Conservation (phyloP, 1,284 basidiomycete genomes). For the Tilletia indica region DNA sequence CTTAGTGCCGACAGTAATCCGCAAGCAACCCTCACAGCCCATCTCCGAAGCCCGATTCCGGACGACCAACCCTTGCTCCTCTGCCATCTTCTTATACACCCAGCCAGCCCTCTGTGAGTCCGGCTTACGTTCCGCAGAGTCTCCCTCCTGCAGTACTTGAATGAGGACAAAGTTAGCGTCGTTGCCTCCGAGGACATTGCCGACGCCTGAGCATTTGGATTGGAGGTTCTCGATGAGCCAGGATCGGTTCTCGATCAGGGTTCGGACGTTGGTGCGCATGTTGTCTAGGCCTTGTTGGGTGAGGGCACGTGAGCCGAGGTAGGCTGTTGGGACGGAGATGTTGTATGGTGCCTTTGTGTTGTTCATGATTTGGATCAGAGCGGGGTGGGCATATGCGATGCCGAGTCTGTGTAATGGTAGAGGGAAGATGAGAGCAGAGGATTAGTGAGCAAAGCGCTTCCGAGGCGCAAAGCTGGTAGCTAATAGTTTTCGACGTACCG, state of each 20-base stretch:
- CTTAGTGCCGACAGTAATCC: slow-evolving; percentile 84
- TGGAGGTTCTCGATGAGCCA: slow-evolving; percentile 63
- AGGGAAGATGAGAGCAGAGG: neutral
- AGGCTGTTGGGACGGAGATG: slow-evolving; percentile 84
- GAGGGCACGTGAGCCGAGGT: slow-evolving; percentile 76
- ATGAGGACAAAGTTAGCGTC: slow-evolving; percentile 90
- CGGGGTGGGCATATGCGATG: slow-evolving; percentile 82
- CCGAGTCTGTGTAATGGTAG: slow-evolving; percentile 66
- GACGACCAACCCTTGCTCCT: slow-evolving; percentile 84
- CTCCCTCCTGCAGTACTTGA: slow-evolving; percentile 64
- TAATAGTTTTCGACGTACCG: slow-evolving; percentile 62
- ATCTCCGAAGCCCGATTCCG: slow-evolving; percentile 80
- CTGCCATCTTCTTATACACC: slow-evolving; percentile 79
- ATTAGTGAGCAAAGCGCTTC: neutral
- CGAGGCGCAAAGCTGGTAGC: neutral
- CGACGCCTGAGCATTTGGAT: slow-evolving; percentile 61
- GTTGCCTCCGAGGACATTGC: slow-evolving; percentile 73
- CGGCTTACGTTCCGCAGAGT: slow-evolving; percentile 57
- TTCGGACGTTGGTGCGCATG: slow-evolving; percentile 69
- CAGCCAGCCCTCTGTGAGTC: slow-evolving; percentile 70
- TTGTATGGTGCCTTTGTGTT: slow-evolving; percentile 99
- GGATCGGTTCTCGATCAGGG: slow-evolving; percentile 66
- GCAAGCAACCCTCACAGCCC: slow-evolving; percentile 82
- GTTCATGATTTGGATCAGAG: slow-evolving; percentile 83
- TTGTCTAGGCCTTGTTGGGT: slow-evolving; percentile 65